phyloP scores from a whole-genome alignment of 1,284 basidiomycete genomes.

The Phellopilus nigrolimitatus region DNA sequence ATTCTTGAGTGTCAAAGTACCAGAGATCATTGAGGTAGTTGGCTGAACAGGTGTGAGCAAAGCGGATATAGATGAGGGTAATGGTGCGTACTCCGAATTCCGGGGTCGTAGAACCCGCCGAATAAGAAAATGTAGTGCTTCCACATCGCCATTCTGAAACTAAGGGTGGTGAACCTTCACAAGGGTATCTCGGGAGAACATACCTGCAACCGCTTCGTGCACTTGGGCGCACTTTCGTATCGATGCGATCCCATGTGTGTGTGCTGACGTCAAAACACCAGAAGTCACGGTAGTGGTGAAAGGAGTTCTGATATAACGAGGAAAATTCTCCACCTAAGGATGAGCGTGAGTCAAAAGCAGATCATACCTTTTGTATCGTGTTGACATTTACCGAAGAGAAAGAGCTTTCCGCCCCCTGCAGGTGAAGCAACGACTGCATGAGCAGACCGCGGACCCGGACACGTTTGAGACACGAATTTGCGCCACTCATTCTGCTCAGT shows the following conservation, averaged over 20 bases:
- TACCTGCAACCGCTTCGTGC: slow-evolving; percentile 83
- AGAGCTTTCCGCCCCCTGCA: slow-evolving; percentile 77
- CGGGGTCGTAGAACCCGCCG: slow-evolving; percentile 85
- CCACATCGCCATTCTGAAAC: slow-evolving; percentile 82
- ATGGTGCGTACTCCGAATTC: slow-evolving; percentile 54
- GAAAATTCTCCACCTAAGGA: slow-evolving; percentile 77
- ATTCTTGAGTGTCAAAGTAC: slow-evolving; percentile 85
- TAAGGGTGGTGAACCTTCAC: not conserved
- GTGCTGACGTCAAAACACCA: slow-evolving; percentile 75
- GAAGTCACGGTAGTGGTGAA: slow-evolving; percentile 90
- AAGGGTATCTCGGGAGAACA: slow-evolving; percentile 19
- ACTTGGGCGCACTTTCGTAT: slow-evolving; percentile 76
- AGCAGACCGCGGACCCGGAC: slow-evolving; percentile 80
- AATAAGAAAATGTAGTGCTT: slow-evolving; percentile 85
- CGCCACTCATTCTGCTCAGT: slow-evolving; percentile 73
- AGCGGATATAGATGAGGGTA: slow-evolving; percentile 9
- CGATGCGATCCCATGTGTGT: slow-evolving; percentile 86
- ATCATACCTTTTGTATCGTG: not conserved
- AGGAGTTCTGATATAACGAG: slow-evolving; percentile 79
- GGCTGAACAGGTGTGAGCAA: slow-evolving; percentile 39
- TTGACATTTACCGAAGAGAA: slow-evolving; percentile 61
- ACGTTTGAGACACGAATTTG: slow-evolving; percentile 75
- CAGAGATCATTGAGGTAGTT: slow-evolving; percentile 86
- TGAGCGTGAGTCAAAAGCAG: slow-evolving; percentile 2
- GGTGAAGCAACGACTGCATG: slow-evolving; percentile 75